Conservation (phyloP, 2,329 filamentous ascomycete genomes). For the Cordyceps cateniannulata region DNA sequence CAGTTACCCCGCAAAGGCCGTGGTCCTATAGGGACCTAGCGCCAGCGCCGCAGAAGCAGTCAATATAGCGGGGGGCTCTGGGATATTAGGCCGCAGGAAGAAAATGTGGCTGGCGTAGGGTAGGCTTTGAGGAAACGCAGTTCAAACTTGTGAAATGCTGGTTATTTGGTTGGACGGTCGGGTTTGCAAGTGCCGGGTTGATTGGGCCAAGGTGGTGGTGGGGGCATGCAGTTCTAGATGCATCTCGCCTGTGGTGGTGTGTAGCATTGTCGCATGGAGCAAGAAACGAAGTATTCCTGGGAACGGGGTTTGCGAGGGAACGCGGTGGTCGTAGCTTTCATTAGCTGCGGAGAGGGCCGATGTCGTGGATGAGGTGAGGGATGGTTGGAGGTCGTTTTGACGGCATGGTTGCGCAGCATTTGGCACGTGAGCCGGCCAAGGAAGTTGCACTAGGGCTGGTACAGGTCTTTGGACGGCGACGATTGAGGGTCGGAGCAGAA, state of each 20-base stretch:
- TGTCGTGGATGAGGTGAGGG: neutral
- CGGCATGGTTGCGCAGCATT: neutral
- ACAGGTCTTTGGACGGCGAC: neutral
- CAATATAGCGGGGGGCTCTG: neutral
- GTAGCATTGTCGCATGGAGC: conserved; percentile 1
- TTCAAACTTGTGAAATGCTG: neutral
- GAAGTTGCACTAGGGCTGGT: neutral
- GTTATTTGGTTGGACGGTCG: neutral
- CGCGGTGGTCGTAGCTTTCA: neutral
- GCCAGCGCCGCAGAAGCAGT: neutral
- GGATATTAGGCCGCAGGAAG: neutral
- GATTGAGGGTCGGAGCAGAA: neutral
- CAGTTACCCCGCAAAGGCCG: conserved; percentile 5
- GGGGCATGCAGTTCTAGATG: conserved; percentile 10
- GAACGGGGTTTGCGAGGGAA: neutral
- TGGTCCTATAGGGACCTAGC: neutral
- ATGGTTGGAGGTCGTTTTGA: neutral
- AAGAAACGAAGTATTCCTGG: neutral
- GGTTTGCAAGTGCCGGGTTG: neutral
- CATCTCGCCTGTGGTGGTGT: conserved; percentile 8
- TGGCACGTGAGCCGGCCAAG: neutral
- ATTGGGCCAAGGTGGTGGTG: neutral
- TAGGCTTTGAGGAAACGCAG: neutral
- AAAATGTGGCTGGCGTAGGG: neutral
- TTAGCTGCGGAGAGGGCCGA: neutral